Percentiles rank a stretch among this genome's conserved stretches.
Conservation (phyloP, 306 rosid genomes). For the Cucurbita maxima region DNA sequence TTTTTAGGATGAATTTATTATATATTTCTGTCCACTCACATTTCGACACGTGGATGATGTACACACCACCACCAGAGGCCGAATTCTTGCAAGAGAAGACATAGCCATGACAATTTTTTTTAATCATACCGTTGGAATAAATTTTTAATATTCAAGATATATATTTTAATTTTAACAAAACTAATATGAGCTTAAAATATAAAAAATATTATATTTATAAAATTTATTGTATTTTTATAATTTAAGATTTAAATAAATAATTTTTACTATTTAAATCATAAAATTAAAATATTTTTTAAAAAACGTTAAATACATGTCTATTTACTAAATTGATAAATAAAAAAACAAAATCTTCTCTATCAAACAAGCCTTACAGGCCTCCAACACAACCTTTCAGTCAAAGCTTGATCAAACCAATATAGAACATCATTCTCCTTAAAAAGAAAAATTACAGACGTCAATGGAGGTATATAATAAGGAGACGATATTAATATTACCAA, state of each 20-base stretch:
- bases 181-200: too few species aligned
- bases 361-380: not conserved
- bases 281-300: too few species aligned
- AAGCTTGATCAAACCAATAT: not conserved
- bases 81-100: not conserved
- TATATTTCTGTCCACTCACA: not conserved
- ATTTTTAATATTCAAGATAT: too few species aligned
- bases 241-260: too few species aligned
- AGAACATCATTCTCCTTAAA: not conserved
- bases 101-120: not conserved
- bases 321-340: too few species aligned
- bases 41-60: not conserved
- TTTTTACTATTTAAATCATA: too few species aligned
- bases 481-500: slow-evolving; percentile 10
- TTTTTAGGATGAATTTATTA: not conserved
- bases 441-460: not conserved
- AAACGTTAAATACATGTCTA: too few species aligned
- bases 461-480: not conserved
- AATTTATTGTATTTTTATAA: too few species aligned
- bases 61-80: not conserved
- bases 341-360: too few species aligned
- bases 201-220: too few species aligned
- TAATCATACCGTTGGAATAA: too few species aligned
- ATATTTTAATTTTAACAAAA: too few species aligned
- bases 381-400: not conserved